These are phyloP conservation scores for Usnea hakonensis DNA, from an alignment of 495 filamentous ascomycete genomes.

Conservation along the genomic window DNA sequence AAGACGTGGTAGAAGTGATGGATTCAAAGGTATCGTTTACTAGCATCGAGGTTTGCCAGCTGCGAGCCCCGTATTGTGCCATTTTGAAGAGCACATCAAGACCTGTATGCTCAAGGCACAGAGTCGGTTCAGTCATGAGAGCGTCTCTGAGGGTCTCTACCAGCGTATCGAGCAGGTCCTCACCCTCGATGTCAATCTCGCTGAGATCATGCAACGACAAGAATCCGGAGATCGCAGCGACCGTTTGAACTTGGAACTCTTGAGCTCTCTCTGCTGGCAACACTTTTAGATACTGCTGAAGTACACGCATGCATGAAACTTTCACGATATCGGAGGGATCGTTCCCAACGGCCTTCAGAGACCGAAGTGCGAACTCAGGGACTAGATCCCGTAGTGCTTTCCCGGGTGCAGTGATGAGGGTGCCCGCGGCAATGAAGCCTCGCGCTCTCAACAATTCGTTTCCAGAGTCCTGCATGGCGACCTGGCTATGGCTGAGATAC, in stretches of 20 bases:
- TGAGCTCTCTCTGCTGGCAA: constrained; percentile 44
- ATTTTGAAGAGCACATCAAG: constrained; percentile 84
- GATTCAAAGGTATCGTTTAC: constrained; percentile 89
- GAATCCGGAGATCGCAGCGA: constrained; percentile 69
- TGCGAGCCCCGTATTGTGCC: constrained; percentile 76
- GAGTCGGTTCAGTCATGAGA: constrained; percentile 65
- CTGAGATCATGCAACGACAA: constrained; percentile 68
- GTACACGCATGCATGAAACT: constrained; percentile 79
- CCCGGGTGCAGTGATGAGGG: constrained; percentile 53
- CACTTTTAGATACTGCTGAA: constrained; percentile 72
- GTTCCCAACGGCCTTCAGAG: constrained; percentile 62
- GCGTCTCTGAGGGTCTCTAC: constrained; percentile 80
- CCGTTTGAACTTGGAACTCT: constrained; percentile 62
- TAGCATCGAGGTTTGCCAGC: constrained; percentile 75
- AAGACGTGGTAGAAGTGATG: constrained; percentile 59
- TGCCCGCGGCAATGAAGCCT: constrained; percentile 75
- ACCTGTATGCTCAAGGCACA: constrained; percentile 62
- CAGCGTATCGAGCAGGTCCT: constrained; percentile 84
- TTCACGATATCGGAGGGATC: constrained; percentile 82
- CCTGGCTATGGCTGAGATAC: constrained; percentile 70
- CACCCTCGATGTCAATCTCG: constrained; percentile 74
- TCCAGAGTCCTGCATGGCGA: constrained; percentile 57
- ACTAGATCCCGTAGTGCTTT: constrained; percentile 47
- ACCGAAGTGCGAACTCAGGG: constrained; percentile 60
- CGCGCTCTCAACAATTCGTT: constrained; percentile 69